Evolutionary conservation across 805 yeast species (phyloP).

Genomic region (Zygoascus bituminiphila): DNA sequence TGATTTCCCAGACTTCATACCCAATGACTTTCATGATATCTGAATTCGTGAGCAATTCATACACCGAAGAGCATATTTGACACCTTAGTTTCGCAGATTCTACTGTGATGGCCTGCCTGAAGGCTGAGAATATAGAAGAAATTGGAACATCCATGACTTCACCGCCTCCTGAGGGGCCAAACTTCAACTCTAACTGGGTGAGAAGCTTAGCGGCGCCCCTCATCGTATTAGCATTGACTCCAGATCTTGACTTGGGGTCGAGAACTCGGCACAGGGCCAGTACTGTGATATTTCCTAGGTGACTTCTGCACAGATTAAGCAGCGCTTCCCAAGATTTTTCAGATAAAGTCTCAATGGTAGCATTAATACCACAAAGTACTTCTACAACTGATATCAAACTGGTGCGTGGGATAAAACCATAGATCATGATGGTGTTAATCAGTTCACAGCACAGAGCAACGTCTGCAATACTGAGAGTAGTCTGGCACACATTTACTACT

Average conservation of each 20-base stretch:
- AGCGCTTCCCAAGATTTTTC: slow-evolving; percentile 35
- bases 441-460: slow-evolving; percentile 34
- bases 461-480: slow-evolving; percentile 33
- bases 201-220: slow-evolving; percentile 32
- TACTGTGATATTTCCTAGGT: slow-evolving; percentile 31
- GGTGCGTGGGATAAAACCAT: slow-evolving; percentile 39
- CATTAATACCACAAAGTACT: slow-evolving; percentile 39
- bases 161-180: slow-evolving; percentile 22
- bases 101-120: slow-evolving; percentile 28
- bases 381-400: slow-evolving; percentile 34
- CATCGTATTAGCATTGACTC: slow-evolving; percentile 25
- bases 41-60: slow-evolving; percentile 33
- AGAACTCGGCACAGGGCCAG: slow-evolving; percentile 27
- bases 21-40: slow-evolving; percentile 22
- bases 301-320: slow-evolving; percentile 32
- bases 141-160: slow-evolving; percentile 25
- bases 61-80: slow-evolving; percentile 35
- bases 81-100: slow-evolving; percentile 35
- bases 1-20: slow-evolving; percentile 27
- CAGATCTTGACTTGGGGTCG: slow-evolving; percentile 17
- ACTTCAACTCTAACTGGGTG: slow-evolving; percentile 17
- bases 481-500: slow-evolving; percentile 33
- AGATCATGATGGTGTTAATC: slow-evolving; percentile 38
- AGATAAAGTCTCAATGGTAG: slow-evolving; percentile 31
- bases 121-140: slow-evolving; percentile 29